Evolutionary conservation across 805 yeast species (phyloP), one percentile per base, ranked within the genome.

Genomic region (Starmera amethionina): DNA sequence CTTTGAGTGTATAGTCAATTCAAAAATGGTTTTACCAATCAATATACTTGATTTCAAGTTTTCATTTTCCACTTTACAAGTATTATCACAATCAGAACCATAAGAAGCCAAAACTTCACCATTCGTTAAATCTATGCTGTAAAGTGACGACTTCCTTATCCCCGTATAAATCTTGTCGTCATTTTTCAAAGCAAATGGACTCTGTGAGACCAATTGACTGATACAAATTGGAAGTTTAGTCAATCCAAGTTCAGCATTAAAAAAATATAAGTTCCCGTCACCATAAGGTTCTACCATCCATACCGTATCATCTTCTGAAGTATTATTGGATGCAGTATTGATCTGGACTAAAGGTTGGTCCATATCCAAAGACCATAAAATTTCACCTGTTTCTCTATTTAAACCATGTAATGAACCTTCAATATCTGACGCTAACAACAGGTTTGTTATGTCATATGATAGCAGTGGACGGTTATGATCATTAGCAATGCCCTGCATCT

Each of bases 261-360:
- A 90, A 55, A 79, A 86, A 58, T 80, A 89, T 4, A 93, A 65
- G 0, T 80, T 66, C 1, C 98, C 98, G 42, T 84, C 95, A 5
- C 79, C 80, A 47, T 72, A 74, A 0, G 97, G 97, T 50, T 93
- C 98, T 1, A 93, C 90, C 39, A 90, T 79, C 90, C 97, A 84
- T 0, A 81, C 73, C 39, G 70, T 51, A 16, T 66, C 64, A 4
- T 58, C 57, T 18, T 50, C 64, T 10, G 40, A 35, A 14, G 38
- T 35, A 25, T 42, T 41, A 15, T 41, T 35, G 5, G 56, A 46
- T 10, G 34, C 34, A 18, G 50, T 52, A 6, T 56, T 43, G 0
- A 62, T 68, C 28, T 63, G 59, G 10, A 82, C 85, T 40, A 83
- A 61, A 0, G 94, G 81, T 3, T 71, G 73, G 15, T 73, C 75